These are phyloP conservation scores for Eutrema heterophyllum DNA, from an alignment of 345 rosid species.

Conservation along the genomic window DNA sequence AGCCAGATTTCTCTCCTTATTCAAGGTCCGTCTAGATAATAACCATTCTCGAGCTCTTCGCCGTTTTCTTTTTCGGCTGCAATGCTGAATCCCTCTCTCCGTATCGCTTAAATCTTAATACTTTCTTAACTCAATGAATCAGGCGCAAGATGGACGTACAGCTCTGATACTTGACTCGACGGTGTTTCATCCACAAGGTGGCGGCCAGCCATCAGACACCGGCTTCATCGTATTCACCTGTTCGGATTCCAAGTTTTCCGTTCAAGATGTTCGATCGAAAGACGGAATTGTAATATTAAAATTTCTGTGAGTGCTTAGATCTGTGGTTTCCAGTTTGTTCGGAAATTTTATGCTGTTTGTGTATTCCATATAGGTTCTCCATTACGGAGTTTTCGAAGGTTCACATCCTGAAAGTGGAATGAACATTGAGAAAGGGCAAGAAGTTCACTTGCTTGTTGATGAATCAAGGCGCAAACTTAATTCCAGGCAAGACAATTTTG, in stretches of 20 bases:
- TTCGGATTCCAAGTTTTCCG: conserved; percentile 43
- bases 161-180: conserved; percentile 70
- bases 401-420: conserved; percentile 30
- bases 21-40: conserved; percentile 29
- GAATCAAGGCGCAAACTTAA: conserved; percentile 65
- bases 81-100: neutral
- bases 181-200: conserved; percentile 93
- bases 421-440: conserved; percentile 38
- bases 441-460: conserved; percentile 56
- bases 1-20: conserved; percentile 35
- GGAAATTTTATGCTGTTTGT: neutral
- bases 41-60: conserved; percentile 8
- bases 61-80: neutral
- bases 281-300: conserved; percentile 48
- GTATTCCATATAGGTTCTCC: conserved; percentile 46
- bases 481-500: conserved; percentile 45
- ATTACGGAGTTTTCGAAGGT: conserved; percentile 57
- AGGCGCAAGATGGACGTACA: conserved; percentile 63
- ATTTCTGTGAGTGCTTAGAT: neutral
- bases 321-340: neutral
- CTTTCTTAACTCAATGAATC: neutral
- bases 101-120: neutral
- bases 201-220: conserved; percentile 83
- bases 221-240: conserved; percentile 41
- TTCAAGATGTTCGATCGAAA: conserved; percentile 77